These are phyloP conservation scores for Apodospora peruviana DNA, from an alignment of 495 filamentous ascomycete genomes.

Conservation along the genomic window DNA sequence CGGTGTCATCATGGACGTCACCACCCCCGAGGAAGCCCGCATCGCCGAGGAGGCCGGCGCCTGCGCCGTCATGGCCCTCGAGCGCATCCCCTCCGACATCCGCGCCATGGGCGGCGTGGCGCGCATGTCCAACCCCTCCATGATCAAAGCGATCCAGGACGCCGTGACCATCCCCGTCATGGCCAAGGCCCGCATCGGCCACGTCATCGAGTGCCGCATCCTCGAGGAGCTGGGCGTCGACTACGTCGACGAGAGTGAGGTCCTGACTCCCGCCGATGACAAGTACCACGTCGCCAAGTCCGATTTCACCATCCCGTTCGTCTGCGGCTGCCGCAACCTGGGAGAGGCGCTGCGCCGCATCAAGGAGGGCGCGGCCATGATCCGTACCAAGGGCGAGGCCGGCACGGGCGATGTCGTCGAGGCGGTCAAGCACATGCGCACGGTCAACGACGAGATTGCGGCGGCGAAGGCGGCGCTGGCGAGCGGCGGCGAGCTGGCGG, in stretches of 20 bases:
- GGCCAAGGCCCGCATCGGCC: slow-evolving; percentile 97
- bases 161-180: slow-evolving; percentile 99
- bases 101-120: slow-evolving; percentile 87
- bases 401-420: slow-evolving; percentile 98
- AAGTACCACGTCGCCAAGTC: slow-evolving; percentile 87
- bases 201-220: slow-evolving; percentile 98
- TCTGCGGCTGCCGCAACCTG: slow-evolving; percentile 93
- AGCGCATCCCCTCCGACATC: slow-evolving; percentile 97
- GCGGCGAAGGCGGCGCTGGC: slow-evolving; percentile 58
- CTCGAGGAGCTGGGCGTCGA: slow-evolving; percentile 91
- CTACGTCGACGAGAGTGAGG: slow-evolving; percentile 97
- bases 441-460: slow-evolving; percentile 79
- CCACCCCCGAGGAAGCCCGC: slow-evolving; percentile 87
- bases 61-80: slow-evolving; percentile 95
- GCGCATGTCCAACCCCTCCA: slow-evolving; percentile 90
- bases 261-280: slow-evolving; percentile 91
- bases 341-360: slow-evolving; percentile 92
- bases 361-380: slow-evolving; percentile 94
- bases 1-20: slow-evolving; percentile 99
- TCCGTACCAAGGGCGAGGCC: slow-evolving; percentile 96
- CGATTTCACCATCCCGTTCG: slow-evolving; percentile 80
- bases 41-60: slow-evolving; percentile 98
- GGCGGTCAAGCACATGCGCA: slow-evolving; percentile 93
- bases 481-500: slow-evolving; percentile 56
- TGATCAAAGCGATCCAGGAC: slow-evolving; percentile 95